Evolutionary conservation across 1,139 yeast genomes (phyloP), one percentile per base, ranked within the genome.

Genomic region (Sugiyamaella novakii): DNA sequence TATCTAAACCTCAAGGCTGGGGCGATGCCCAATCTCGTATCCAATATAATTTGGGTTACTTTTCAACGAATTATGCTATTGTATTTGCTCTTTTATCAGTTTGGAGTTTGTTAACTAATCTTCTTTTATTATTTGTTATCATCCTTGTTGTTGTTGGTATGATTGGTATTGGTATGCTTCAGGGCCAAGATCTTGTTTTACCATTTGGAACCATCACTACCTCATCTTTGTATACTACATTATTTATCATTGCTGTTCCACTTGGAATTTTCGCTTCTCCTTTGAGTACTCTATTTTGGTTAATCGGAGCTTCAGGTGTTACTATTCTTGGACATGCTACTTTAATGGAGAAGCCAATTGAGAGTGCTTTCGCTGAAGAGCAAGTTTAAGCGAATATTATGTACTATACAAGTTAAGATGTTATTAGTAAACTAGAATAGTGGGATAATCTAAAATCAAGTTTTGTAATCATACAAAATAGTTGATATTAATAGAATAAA

Each of bases 311-410:
- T 6, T 86, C 96, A 18, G 84, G 87, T 36, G 95, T 89, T 47
- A 72, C 85, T 43, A 92, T 94, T 45, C 75, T 91, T 50, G 81
- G 96, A 11, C 99, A 94, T 70, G 98, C 98, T 48, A 73, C 94
- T 11, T 79, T 94, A 58, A 81, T 94, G 88, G 98, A 94, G 68
- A 92, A 92, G 74, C 98, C 98, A 39, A 89, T 94, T 61, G 98
- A 92, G 74, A 86, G 95, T 41, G 97, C 94, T 29, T 92, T 92
- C 65, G 96, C 91, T 69, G 98, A 88, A 67, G 89, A 87, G 65
- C 67, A 73, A 43, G 84, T 80, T 46, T 80, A 67, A 63, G 17
- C 5, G 33, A 5, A 10, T 29, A 17, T 22, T 11, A 12, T 12
- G 17, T n/a, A n/a, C n/a, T n/a, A n/a, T n/a, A n/a, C n/a, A n/a